phyloP scores from a whole-genome alignment of 345 rosid species.

The Viola odorata region DNA sequence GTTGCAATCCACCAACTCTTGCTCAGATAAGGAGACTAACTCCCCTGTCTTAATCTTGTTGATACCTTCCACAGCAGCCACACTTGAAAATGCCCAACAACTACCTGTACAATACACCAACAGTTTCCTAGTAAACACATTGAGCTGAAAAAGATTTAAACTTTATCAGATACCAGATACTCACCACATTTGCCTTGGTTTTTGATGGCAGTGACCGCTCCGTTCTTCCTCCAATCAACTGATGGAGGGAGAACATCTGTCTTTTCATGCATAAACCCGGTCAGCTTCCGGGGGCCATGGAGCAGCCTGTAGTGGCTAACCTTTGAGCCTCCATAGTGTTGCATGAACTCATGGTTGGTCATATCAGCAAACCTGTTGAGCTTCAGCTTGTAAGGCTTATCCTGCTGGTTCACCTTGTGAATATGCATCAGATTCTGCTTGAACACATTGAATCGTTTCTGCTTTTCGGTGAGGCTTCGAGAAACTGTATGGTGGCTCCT shows the following conservation, averaged over 20 bases:
- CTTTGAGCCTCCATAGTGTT: constrained; percentile 28
- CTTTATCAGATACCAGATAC: neutral
- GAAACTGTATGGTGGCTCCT: constrained; percentile 20
- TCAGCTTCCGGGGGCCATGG: constrained; percentile 16
- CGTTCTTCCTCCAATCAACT: constrained; percentile 36
- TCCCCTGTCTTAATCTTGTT: constrained; percentile 40
- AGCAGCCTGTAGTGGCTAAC: constrained; percentile 31
- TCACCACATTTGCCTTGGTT: constrained; percentile 37
- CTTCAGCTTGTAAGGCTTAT: constrained; percentile 23
- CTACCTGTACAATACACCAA: constrained; percentile 22
- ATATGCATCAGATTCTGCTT: constrained; percentile 7
- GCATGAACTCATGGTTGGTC: constrained; percentile 37
- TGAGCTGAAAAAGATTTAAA: neutral
- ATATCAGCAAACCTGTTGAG: constrained; percentile 32
- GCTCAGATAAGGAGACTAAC: constrained; percentile 30
- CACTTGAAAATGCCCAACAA: constrained; percentile 39
- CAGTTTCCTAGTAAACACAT: neutral
- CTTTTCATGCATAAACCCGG: constrained; percentile 17
- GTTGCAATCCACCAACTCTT: constrained; percentile 32
- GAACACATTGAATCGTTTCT: constrained; percentile 21
- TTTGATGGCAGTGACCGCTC: constrained; percentile 33
- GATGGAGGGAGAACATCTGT: constrained; percentile 20
- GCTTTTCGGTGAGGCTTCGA: constrained; percentile 16
- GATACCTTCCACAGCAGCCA: constrained; percentile 35
- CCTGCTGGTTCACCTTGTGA: constrained; percentile 17